Conservation (phyloP, 2,329 filamentous ascomycete genomes). For the Talaromyces amestolkiae region DNA sequence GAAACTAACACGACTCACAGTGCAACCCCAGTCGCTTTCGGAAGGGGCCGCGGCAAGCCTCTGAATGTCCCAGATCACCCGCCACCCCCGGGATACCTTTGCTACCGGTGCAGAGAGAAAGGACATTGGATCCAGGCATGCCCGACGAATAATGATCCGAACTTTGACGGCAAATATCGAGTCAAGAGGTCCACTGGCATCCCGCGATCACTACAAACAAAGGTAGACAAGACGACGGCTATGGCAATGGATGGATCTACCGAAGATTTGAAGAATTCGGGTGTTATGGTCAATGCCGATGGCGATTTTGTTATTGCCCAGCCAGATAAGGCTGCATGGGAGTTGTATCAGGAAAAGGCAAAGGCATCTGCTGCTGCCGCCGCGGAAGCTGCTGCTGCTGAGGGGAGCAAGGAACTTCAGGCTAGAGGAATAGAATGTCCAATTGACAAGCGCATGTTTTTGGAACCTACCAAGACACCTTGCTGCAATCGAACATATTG, state of each 20-base stretch:
- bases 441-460: constrained; percentile 96
- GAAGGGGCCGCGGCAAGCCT: constrained; percentile 37
- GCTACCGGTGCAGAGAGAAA: constrained; percentile 93
- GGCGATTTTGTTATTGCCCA: constrained; percentile 96
- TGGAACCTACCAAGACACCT: constrained; percentile 98
- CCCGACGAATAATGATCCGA: constrained; percentile 96
- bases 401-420: constrained; percentile 81
- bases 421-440: constrained; percentile 87
- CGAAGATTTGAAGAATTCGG: constrained; percentile 78
- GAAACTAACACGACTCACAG: constrained; percentile 33
- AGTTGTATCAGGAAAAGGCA: constrained; percentile 91
- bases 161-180: constrained; percentile 87
- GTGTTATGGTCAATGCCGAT: constrained; percentile 96
- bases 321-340: constrained; percentile 93
- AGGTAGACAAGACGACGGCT: constrained; percentile 84
- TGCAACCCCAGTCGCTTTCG: constrained; percentile 45
- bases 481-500: constrained; percentile 99
- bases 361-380: constrained; percentile 81
- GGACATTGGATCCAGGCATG: constrained; percentile 99
- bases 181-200: constrained; percentile 97
- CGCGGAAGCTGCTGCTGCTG: constrained; percentile 71
- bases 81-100: constrained; percentile 89
- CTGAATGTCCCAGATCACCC: constrained; percentile 85
- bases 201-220: constrained; percentile 90
- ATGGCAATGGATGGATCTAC: constrained; percentile 70